Evolutionary conservation across 2,329 filamentous ascomycete genomes (phyloP).

Genomic region (Beauveria pseudobassiana): DNA sequence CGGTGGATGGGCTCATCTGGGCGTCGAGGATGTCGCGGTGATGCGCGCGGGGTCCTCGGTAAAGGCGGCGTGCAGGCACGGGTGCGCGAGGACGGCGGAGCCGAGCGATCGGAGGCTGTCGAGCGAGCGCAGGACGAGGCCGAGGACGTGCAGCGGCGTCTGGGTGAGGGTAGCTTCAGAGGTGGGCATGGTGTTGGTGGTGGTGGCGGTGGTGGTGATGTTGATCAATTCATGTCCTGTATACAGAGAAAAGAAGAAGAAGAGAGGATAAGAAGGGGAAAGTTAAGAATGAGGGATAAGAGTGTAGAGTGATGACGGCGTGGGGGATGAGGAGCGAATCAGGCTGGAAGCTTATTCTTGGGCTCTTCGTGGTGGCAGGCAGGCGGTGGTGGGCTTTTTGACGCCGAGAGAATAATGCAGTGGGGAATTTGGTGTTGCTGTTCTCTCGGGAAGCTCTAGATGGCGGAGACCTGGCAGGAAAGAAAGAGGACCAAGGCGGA

Average conservation of each 20-base stretch:
- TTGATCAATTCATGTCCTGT: neutral
- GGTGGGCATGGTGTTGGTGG: neutral
- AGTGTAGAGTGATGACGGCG: neutral
- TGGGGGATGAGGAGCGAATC: neutral
- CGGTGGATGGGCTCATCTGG: conserved; percentile 3
- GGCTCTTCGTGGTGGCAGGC: neutral
- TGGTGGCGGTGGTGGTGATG: neutral
- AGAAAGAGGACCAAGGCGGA: neutral
- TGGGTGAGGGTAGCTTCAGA: neutral
- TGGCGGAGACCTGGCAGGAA: no score
- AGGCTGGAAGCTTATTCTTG: conserved; percentile 3
- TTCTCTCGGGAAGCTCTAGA: no score
- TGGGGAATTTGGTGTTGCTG: neutral
- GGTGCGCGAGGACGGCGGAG: conserved; percentile 7
- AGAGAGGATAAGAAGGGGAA: neutral
- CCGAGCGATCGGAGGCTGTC: conserved; percentile 15
- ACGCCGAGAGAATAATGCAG: neutral
- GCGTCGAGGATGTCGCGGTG: conserved; percentile 10
- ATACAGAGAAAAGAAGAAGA: neutral
- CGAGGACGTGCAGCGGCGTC: conserved; percentile 8
- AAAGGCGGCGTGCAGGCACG: conserved; percentile 7
- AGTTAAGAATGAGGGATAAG: neutral
- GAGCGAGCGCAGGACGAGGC: conserved; percentile 22
- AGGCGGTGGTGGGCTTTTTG: neutral
- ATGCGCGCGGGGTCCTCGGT: conserved; percentile 7